Conservation (phyloP, 2,329 filamentous ascomycete species). For the Microdochium trichocladiopsis region DNA sequence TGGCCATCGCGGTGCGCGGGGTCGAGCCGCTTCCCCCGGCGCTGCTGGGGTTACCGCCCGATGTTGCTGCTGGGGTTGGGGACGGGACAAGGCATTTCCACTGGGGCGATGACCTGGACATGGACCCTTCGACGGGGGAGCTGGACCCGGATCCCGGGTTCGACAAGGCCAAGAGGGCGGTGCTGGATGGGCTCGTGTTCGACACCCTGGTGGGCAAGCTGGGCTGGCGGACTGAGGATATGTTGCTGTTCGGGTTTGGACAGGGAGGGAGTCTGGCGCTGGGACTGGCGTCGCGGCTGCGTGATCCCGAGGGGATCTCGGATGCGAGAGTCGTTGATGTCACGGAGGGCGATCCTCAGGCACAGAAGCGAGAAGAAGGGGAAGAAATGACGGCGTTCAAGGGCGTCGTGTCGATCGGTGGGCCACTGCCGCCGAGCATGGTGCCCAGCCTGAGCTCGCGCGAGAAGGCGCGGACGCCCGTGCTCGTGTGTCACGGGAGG, state of each 20-base stretch:
- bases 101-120: conserved; percentile 60
- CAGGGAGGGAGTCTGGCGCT: conserved; percentile 60
- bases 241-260: conserved; percentile 60
- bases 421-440: conserved; percentile 46
- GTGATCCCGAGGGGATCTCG: too few species aligned
- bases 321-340: conserved; percentile 23
- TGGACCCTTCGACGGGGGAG: conserved; percentile 41
- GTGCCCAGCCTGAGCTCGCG: conserved; percentile 34
- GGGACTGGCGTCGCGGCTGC: conserved; percentile 41
- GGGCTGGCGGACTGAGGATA: conserved; percentile 52
- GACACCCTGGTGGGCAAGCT: conserved; percentile 44
- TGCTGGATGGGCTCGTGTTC: conserved; percentile 44
- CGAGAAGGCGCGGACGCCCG: conserved; percentile 54
- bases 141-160: conserved; percentile 59
- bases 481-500: conserved; percentile 53
- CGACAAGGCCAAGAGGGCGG: conserved; percentile 32
- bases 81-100: conserved; percentile 36
- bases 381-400: conserved; percentile 26
- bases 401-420: conserved; percentile 59
- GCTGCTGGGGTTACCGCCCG: conserved; percentile 47
- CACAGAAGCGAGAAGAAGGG: neutral
- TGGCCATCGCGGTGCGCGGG: conserved; percentile 67
- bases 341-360: conserved; percentile 4
- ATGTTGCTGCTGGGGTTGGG: conserved; percentile 63
- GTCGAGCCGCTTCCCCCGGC: conserved; percentile 62